These are phyloP conservation scores for Xylaria acuta DNA, from an alignment of 495 filamentous ascomycete genomes.

Conservation along the genomic window DNA sequence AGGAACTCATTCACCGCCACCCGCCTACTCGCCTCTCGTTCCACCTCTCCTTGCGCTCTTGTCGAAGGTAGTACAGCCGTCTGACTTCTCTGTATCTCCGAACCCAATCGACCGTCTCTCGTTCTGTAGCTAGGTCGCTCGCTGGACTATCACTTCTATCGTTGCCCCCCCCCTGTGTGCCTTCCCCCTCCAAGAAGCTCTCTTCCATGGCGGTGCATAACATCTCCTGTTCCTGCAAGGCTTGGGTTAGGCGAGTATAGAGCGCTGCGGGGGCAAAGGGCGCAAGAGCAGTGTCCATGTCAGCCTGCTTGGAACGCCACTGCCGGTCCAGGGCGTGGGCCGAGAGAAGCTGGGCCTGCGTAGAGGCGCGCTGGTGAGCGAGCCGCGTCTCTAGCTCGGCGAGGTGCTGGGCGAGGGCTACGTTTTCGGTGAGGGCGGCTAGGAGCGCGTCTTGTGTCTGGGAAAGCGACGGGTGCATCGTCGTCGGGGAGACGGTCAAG, in stretches of 20 bases:
- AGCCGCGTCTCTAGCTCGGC: slow-evolving; percentile 65
- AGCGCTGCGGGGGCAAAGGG: slow-evolving; percentile 84
- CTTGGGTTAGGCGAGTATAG: slow-evolving; percentile 78
- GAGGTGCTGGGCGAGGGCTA: slow-evolving; percentile 68
- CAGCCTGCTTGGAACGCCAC: slow-evolving; percentile 85
- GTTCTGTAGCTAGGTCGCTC: slow-evolving; percentile 63
- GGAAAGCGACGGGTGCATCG: slow-evolving; percentile 67
- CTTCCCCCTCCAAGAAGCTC: slow-evolving; percentile 77
- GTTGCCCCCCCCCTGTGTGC: slow-evolving; percentile 6
- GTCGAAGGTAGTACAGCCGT: slow-evolving; percentile 73
- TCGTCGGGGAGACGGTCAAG: slow-evolving; percentile 67
- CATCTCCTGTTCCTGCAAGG: slow-evolving; percentile 81
- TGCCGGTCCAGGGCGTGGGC: slow-evolving; percentile 87
- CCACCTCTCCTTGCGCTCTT: slow-evolving; percentile 88
- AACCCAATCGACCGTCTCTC: slow-evolving; percentile 85
- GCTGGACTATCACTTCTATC: slow-evolving; percentile 47
- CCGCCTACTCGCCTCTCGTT: slow-evolving; percentile 93
- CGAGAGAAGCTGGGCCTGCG: slow-evolving; percentile 80
- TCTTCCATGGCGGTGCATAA: slow-evolving; percentile 84
- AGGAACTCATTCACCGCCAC: slow-evolving; percentile 66
- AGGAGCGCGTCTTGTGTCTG: slow-evolving; percentile 61
- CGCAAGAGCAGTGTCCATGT: slow-evolving; percentile 84
- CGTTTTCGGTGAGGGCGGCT: slow-evolving; percentile 69
- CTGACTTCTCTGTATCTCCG: slow-evolving; percentile 77
- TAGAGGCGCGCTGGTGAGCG: slow-evolving; percentile 64